phyloP scores from a whole-genome alignment of 2,329 filamentous ascomycete species.

The Coniochaeta pulveracea region DNA sequence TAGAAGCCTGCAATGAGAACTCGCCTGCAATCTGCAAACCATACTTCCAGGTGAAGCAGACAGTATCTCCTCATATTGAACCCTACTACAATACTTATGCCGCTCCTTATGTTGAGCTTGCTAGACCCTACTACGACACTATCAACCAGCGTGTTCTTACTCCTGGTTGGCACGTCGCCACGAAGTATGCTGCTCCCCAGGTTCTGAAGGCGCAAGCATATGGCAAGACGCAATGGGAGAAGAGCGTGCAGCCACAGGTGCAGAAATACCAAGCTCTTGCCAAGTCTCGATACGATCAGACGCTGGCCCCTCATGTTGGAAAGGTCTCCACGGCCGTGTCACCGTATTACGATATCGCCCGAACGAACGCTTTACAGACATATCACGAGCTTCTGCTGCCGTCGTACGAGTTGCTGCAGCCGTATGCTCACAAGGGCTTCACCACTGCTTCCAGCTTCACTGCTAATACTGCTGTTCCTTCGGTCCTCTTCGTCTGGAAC shows the following conservation, averaged over 20 bases:
- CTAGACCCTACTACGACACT: constrained; percentile 61
- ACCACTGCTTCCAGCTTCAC: constrained; percentile 54
- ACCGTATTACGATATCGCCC: constrained; percentile 64
- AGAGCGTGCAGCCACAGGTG: constrained; percentile 64
- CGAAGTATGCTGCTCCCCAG: constrained; percentile 65
- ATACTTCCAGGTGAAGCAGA: constrained; percentile 57
- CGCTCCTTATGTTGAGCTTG: constrained; percentile 68
- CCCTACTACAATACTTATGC: constrained; percentile 83
- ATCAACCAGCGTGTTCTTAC: constrained; percentile 53
- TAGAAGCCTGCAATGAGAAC: constrained; percentile 53
- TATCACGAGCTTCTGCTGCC: constrained; percentile 67
- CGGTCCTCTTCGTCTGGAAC: constrained; percentile 58
- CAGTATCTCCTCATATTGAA: constrained; percentile 60
- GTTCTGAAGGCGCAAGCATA: constrained; percentile 57
- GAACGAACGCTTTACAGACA: constrained; percentile 51
- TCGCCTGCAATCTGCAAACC: constrained; percentile 74
- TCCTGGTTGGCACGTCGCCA: constrained; percentile 56
- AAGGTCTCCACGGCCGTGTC: constrained; percentile 42
- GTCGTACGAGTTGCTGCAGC: constrained; percentile 60
- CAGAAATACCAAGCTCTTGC: constrained; percentile 49
- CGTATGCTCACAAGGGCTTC: constrained; percentile 63
- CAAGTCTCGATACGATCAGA: constrained; percentile 55
- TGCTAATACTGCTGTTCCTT: constrained; percentile 59
- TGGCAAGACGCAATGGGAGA: constrained; percentile 64
- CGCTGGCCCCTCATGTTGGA: constrained; percentile 63